Evolutionary conservation across 805 yeast species (phyloP).

Genomic region (Hanseniaspora clermontiae): DNA sequence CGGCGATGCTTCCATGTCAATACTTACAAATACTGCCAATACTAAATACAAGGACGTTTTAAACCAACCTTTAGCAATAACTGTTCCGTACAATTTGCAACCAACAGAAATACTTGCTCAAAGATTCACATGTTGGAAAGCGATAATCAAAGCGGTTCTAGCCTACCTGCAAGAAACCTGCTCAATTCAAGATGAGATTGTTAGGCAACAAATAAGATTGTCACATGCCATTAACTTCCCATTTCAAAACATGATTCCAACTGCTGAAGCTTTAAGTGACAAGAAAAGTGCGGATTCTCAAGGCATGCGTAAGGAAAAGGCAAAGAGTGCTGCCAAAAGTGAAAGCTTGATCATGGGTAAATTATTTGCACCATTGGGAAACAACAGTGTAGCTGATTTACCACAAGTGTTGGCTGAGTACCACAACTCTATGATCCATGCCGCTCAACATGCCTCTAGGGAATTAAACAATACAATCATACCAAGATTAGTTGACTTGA

Average conservation of each 20-base stretch:
- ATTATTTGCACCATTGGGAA: slow-evolving; percentile 65
- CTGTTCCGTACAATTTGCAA: slow-evolving; percentile 47
- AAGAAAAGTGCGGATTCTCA: slow-evolving; percentile 25
- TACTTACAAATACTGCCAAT: slow-evolving; percentile 11
- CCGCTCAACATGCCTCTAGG: slow-evolving; percentile 45
- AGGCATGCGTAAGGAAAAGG: slow-evolving; percentile 31
- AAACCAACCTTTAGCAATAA: slow-evolving; percentile 36
- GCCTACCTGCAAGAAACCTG: slow-evolving; percentile 68
- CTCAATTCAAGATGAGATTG: slow-evolving; percentile 75
- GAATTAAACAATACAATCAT: slow-evolving; percentile 50
- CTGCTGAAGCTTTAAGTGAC: slow-evolving; percentile 11
- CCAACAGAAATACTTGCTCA: slow-evolving; percentile 83
- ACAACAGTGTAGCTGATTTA: slow-evolving; percentile 69
- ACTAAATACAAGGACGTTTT: slow-evolving; percentile 27
- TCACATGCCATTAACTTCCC: slow-evolving; percentile 59
- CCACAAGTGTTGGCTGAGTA: slow-evolving; percentile 58
- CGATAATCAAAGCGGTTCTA: slow-evolving; percentile 59
- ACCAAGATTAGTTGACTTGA: slow-evolving; percentile 54
- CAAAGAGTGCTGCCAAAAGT: slow-evolving; percentile 21
- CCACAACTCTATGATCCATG: slow-evolving; percentile 46
- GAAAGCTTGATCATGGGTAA: slow-evolving; percentile 20
- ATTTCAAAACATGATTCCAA: slow-evolving; percentile 18
- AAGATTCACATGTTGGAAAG: slow-evolving; percentile 78
- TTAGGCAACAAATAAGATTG: slow-evolving; percentile 67
- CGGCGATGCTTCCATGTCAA: slow-evolving; percentile 1